Evolutionary conservation across 441 rosid species (phyloP), one percentile per base, ranked within the genome.

Genomic region (Pelargonium exstipulatum): DNA sequence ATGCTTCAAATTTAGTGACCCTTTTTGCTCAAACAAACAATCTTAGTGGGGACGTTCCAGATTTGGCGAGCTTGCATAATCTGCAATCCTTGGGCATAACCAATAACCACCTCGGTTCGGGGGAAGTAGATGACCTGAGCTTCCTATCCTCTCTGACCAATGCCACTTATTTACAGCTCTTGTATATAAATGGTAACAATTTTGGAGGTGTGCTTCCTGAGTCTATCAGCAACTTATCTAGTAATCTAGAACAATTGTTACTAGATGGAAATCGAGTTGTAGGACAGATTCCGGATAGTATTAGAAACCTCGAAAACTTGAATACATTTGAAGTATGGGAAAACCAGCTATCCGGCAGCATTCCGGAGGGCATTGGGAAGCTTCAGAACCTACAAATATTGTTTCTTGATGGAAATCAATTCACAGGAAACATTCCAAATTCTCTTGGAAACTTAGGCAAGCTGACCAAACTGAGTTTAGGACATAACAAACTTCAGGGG

Each of bases 131-230:
- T 46, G 79, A 78, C 40, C 13, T 76, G 14, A 35, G 18, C 9
- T 80, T 80, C 57, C 7, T 83, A 0, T 32, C 17, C 40, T 74
- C 82, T 14, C 66, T 80, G 69, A 68, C 9, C 9, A 78, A 78
- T 63, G 42, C 64, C 10, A 76, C 65, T 20, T 16, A 2, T 5
- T 43, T 81, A 8, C 0, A 40, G 9, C 0, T 0, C 2, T 32
- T 77, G 43, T 29, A 1, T 26, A 4, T 79, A 6, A 10, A 2
- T 0, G 0, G 0, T 0, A 80, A 83, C 67, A 14, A 42, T 0
- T 69, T 78, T 13, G 62, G 53, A 7, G 84, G 84, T 1, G 5
- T 0, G 14, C 51, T 80, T 2, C 82, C 82, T 17, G 20, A 24
- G 2, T 71, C 67, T 5, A 29, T 76, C 0, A 70, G 48, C 45